A percentile compares a stretch with the other conserved stretches of the same genome.
Evolutionary conservation across 495 filamentous ascomycete genomes (phyloP).

Genomic region (Penicillium canescens): DNA sequence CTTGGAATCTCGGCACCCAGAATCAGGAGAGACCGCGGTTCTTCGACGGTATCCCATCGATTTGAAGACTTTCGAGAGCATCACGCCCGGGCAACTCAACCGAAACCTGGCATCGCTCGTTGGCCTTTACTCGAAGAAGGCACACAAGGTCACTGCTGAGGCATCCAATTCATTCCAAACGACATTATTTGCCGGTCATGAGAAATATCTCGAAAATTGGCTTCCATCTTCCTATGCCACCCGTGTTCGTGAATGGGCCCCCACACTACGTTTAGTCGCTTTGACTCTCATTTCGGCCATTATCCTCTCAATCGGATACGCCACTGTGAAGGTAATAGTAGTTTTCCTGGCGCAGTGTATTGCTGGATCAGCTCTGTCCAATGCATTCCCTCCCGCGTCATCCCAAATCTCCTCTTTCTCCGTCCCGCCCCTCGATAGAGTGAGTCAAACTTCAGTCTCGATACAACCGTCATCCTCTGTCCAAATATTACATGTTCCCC

Average conservation of each 20-base stretch:
- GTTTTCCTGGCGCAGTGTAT: slow-evolving; percentile 28
- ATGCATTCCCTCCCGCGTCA: slow-evolving; percentile 14
- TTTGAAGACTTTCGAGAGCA: slow-evolving; percentile 68
- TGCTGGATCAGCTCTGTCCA: slow-evolving; percentile 26
- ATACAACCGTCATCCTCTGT: slow-evolving; percentile 21
- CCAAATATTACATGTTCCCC: slow-evolving; percentile 11
- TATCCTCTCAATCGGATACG: slow-evolving; percentile 37
- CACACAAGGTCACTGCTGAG: slow-evolving; percentile 24
- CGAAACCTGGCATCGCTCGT: slow-evolving; percentile 70
- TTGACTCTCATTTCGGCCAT: slow-evolving; percentile 41
- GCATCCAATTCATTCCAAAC: slow-evolving; percentile 5
- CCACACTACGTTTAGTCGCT: slow-evolving; percentile 40
- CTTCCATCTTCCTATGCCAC: slow-evolving; percentile 27
- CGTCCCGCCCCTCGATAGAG: slow-evolving; percentile 14
- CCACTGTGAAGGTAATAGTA: slow-evolving; percentile 24
- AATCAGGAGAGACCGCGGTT: slow-evolving; percentile 49
- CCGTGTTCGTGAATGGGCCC: slow-evolving; percentile 37
- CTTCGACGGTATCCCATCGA: slow-evolving; percentile 69
- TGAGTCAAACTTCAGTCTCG: slow-evolving; percentile 29
- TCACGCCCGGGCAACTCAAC: slow-evolving; percentile 73
- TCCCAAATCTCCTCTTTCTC: slow-evolving; percentile 15
- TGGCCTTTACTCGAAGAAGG: slow-evolving; percentile 41
- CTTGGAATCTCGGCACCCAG: slow-evolving; percentile 60
- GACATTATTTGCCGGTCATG: slow-evolving; percentile 20
- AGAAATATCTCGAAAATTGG: slow-evolving; percentile 33